Evolutionary conservation across 768 basidiomycete genomes (phyloP).

Genomic region (Pisolithus marmoratus): DNA sequence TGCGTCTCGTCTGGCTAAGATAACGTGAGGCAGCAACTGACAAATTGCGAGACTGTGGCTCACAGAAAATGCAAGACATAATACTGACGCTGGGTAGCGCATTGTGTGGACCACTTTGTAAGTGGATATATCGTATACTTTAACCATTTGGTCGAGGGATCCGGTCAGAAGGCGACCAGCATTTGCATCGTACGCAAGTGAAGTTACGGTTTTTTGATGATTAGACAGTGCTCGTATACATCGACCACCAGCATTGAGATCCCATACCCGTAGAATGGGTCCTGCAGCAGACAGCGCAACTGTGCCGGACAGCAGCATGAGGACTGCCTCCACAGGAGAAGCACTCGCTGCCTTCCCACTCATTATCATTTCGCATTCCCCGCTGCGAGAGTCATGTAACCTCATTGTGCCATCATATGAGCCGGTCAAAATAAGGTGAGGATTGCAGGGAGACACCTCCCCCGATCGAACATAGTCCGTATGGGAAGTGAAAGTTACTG

Average conservation of each 20-base stretch:
- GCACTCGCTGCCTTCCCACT: constrained; percentile 30
- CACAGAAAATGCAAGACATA: constrained; percentile 90
- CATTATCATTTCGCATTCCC: constrained; percentile 82
- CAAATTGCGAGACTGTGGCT: constrained; percentile 22
- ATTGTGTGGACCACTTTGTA: constrained; percentile 98
- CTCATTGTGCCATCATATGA: constrained; percentile 92
- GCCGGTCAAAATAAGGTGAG: constrained; percentile 82
- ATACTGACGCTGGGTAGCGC: constrained; percentile 91
- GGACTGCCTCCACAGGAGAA: constrained; percentile 82
- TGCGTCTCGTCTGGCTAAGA: constrained; percentile 91
- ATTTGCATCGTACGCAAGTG: constrained; percentile 72
- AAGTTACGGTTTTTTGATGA: constrained; percentile 96
- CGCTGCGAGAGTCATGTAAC: constrained; percentile 82
- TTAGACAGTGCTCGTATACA: constrained; percentile 91
- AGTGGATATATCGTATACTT: constrained; percentile 91
- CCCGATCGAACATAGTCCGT: constrained; percentile 96
- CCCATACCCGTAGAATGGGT: constrained; percentile 92
- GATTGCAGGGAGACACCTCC: constrained; percentile 76
- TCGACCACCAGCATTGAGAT: constrained; percentile 84
- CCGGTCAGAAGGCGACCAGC: constrained; percentile 83
- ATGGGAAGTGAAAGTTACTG: constrained; percentile 78
- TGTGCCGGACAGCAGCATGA: constrained; percentile 89
- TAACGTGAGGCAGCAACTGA: constrained; percentile 4
- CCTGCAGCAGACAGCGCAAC: constrained; percentile 83
- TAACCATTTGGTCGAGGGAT: constrained; percentile 94